Base-by-base conservation (phyloP, 2,329 filamentous ascomycete genomes). In the Dactylonectria macrodidyma region DNA sequence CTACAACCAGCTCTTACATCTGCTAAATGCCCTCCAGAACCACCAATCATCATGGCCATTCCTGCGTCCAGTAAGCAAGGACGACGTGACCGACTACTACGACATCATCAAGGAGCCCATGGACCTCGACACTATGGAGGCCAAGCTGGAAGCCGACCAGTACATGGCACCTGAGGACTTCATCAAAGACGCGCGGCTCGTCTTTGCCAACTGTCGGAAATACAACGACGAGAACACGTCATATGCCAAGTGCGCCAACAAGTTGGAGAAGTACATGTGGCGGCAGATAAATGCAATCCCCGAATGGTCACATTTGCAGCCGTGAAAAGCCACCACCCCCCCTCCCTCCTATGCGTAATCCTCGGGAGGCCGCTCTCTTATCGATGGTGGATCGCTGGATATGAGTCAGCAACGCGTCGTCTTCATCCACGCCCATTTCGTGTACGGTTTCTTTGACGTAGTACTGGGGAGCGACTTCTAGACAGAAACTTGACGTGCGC, bases 51-150 rank as follows among this genome's bases (percentile, higher is more conserved):
- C 95, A 0, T 99, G 96, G 96, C 96, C 96, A 0, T 99, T 99
- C 85, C 88, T 96, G 36, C 90, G 94, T 26, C 95, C 96, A 0
- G 96, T 99, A 73, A 98, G 97, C 79, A 91, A 92, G 73, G 96
- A 99, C 76, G 96, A 98, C 73, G 96, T 99, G 0, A 91, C 94
- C 16, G 96, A 99, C 81, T 99, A 98, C 83, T 98, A 98, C 84
- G 94, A 97, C 66, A 95, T 98, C 68, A 99, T 99, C 84, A 95
- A 95, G 78, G 93, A 97, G 80, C 96, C 96, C 36, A 99, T 99
- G 96, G 96, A 98, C 79, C 86, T 98, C 52, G 91, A 90, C 52
- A 98, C 95, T 22, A 98, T 98, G 95, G 96, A 98, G 81, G 90
- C 90, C 73, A 97, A 97, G 81, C 91, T 98, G 70, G 95, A 98